These are phyloP conservation scores for Daldinia bambusicola DNA, from an alignment of 495 filamentous ascomycete species.

Conservation along the genomic window DNA sequence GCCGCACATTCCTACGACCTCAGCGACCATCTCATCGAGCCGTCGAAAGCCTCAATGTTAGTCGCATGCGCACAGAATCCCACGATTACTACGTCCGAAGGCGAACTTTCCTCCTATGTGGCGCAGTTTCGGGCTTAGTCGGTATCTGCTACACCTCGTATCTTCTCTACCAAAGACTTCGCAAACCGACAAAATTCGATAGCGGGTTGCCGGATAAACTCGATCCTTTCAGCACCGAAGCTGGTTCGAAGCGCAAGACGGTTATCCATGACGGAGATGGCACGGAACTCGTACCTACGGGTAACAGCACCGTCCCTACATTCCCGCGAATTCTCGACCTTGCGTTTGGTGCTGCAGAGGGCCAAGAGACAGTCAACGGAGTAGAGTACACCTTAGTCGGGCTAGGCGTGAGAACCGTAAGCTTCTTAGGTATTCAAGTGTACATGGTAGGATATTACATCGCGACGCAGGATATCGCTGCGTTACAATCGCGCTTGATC, in stretches of 20 bases:
- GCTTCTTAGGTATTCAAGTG: constrained; percentile 89
- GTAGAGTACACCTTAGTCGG: constrained; percentile 87
- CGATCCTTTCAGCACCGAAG: constrained; percentile 55
- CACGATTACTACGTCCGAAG: constrained; percentile 59
- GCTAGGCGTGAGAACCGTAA: constrained; percentile 86
- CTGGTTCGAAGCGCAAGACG: constrained; percentile 63
- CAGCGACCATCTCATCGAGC: constrained; percentile 40
- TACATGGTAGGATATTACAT: constrained; percentile 95
- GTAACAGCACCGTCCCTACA: constrained; percentile 82
- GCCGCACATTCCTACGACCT: constrained; percentile 53
- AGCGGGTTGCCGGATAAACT: constrained; percentile 54
- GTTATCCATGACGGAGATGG: constrained; percentile 65
- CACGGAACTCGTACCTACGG: constrained; percentile 77
- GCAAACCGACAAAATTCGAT: constrained; percentile 55
- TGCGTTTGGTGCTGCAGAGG: constrained; percentile 53
- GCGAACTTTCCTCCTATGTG: constrained; percentile 58
- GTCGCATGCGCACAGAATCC: constrained; percentile 52
- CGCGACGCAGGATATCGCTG: constrained; percentile 76
- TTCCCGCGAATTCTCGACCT: constrained; percentile 81
- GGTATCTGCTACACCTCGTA: constrained; percentile 60
- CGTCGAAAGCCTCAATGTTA: constrained; percentile 59
- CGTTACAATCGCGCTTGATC: constrained; percentile 57
- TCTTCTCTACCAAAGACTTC: constrained; percentile 51
- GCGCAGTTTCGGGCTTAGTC: constrained; percentile 58
- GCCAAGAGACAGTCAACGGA: constrained; percentile 50